Evolutionary conservation across 108 stramenopile species (phyloP), one percentile per base, ranked within the genome.

Genomic region (Discostella stelligeroides): DNA sequence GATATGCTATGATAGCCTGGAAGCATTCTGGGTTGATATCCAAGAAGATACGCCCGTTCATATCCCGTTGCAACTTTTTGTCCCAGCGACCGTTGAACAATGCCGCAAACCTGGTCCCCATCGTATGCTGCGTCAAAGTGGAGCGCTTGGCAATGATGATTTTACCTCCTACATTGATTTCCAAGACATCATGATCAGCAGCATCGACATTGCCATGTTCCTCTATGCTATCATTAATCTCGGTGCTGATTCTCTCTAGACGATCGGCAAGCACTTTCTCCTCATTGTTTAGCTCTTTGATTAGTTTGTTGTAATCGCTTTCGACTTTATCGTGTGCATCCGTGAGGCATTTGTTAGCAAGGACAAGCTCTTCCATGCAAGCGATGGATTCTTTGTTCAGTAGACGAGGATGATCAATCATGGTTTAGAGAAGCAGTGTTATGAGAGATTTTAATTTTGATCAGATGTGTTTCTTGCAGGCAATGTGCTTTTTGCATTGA

Each of bases 51-150:
- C 30, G 47, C 7, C 69, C 69, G 0, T 25, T 1, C 18, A 0
- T 51, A 48, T 70, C 69, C 29, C 69, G 51, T 10, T 24, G 11
- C 20, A 70, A 17, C 25, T 40, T 61, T 6, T 61, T 70, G 4
- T 61, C 68, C 69, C 69, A 70, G 4, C 60, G 37, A 14, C 69
- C 60, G 45, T 47, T 70, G 21, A 70, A 70, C 20, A 70, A 11
- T 25, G 59, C 48, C 28, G 50, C 69, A 1, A 70, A 37, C 11
- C 48, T 23, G 15, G 49, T 70, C 7, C 60, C 69, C 8, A 4
- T 27, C 11, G 61, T 25, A 34, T 34, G 34, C 14, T 60, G 60
- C 17, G 69, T 70, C 30, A 70, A 29, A 0, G 47, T 61, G 0
- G 59, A 38, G 0, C 69, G 59, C 20, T 50, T 38, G 37, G 17